Base-by-base conservation (phyloP, 371 early-diverging fungal genomes). In the Rhizopus microsporus region DNA sequence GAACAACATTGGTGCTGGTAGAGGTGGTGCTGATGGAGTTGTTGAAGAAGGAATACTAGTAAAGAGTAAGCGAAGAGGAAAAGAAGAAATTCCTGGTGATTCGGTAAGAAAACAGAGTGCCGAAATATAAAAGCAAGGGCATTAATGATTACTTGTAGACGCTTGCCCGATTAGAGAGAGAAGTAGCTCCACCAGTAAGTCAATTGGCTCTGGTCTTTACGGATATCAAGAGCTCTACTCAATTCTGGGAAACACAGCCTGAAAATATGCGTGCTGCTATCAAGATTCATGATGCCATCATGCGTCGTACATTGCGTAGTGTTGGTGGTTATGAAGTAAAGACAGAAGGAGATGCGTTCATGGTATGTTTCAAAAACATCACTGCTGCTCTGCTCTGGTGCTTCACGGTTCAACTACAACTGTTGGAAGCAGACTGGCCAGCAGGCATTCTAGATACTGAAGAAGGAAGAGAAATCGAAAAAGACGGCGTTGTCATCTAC, bases 251-350 rank as follows among this genome's bases (percentile, higher is more conserved):
- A 65, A 92, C 83, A 15, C 82, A 89, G 37, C 88, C 88, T 0
- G 82, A 83, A 15, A 91, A 91, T 10, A 97, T 97, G 97, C 85
- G 89, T 29, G 78, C 85, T 34, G 93, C 96, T 4, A 91, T 94
- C 74, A 90, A 92, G 73, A 85, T 89, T 29, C 97, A 97, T 69
- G 94, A 95, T 70, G 65, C 72, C 7, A 82, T 89, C 10, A 93
- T 97, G 93, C 81, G 97, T 23, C 82, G 90, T 47, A 83, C 88
- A 34, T 76, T 97, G 45, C 84, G 91, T 35, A 84, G 81, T 43
- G 86, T 88, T 30, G 94, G 94, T 46, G 97, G 97, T n/a, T 97
- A 96, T 65, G 97, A 97, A 68, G 97, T 97, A 42, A 96, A 96
- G 68, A 96, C 95, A 7, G 97, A 97, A 80, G 97, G 97, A 35